Conservation (phyloP, 1,284 basidiomycete genomes). For the Irpex lacteus region DNA sequence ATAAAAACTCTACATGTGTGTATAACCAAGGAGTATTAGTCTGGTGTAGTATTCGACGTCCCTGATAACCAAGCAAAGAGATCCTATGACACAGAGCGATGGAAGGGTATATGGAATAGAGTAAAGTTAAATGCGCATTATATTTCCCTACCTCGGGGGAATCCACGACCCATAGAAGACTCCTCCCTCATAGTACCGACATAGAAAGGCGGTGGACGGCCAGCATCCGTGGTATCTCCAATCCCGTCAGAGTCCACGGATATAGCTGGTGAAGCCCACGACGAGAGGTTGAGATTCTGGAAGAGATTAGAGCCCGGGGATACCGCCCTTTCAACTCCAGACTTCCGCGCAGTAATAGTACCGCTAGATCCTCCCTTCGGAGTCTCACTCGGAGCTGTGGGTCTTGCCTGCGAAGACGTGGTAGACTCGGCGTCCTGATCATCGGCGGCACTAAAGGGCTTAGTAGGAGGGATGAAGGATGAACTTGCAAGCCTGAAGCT, state of each 20-base stretch:
- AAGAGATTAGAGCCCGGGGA: conserved; percentile 21
- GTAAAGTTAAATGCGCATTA: not conserved
- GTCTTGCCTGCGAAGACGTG: conserved; percentile 8
- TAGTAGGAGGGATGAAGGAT: conserved; percentile 14
- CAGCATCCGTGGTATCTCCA: conserved; percentile 12
- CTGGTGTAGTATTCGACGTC: not conserved
- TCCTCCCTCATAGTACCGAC: conserved; percentile 24
- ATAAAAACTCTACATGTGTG: not conserved
- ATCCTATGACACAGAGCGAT: not conserved
- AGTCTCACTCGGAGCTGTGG: conserved; percentile 1
- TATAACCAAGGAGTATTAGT: not conserved
- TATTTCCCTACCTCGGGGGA: conserved; percentile 17
- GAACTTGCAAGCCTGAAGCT: conserved; percentile 30
- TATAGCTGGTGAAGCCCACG: conserved; percentile 24
- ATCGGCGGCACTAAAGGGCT: conserved; percentile 2
- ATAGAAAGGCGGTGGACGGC: conserved; percentile 14
- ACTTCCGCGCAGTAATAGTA: conserved; percentile 10
- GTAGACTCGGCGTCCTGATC: conserved; percentile 7
- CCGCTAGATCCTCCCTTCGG: not conserved
- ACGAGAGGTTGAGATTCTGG: conserved; percentile 23
- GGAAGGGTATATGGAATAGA: not conserved
- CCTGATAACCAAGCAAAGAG: not conserved
- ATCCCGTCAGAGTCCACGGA: conserved; percentile 10
- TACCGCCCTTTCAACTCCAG: conserved; percentile 10
- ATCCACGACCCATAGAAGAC: conserved; percentile 17